Evolutionary conservation across 2,329 filamentous ascomycete species (phyloP).

Genomic region (Aspergillus aculeatus): DNA sequence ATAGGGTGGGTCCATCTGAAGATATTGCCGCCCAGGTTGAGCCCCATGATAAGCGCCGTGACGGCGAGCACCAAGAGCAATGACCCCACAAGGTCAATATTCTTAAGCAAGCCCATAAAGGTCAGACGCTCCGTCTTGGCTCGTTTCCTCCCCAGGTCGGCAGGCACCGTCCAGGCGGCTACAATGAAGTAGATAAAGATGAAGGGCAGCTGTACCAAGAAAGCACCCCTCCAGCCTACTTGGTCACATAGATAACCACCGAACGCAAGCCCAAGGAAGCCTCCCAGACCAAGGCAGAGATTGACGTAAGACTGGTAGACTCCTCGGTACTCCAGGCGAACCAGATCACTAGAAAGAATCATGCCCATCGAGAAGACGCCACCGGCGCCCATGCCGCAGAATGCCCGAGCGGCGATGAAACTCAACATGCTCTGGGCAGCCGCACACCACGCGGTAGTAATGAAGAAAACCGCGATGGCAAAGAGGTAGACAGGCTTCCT

Average conservation of each 20-base stretch:
- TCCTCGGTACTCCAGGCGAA: conserved; percentile 64
- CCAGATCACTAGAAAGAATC: conserved; percentile 60
- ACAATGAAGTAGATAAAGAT: conserved; percentile 47
- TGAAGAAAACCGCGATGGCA: conserved; percentile 60
- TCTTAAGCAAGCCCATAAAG: conserved; percentile 45
- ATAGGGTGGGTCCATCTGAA: conserved; percentile 52
- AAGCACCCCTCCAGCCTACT: conserved; percentile 43
- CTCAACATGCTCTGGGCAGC: conserved; percentile 66
- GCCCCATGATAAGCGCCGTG: conserved; percentile 50
- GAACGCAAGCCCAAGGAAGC: conserved; percentile 40
- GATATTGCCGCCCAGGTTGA: conserved; percentile 55
- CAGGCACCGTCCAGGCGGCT: conserved; percentile 45
- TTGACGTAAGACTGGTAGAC: conserved; percentile 46
- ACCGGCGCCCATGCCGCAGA: conserved; percentile 71
- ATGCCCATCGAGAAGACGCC: conserved; percentile 70
- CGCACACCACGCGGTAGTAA: conserved; percentile 69
- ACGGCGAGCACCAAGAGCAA: conserved; percentile 48
- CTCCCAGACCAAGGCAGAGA: conserved; percentile 36
- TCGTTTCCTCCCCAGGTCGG: conserved; percentile 46
- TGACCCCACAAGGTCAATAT: conserved; percentile 52
- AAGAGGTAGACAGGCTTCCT: conserved; percentile 66
- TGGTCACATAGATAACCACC: conserved; percentile 42
- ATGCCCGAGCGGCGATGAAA: conserved; percentile 69
- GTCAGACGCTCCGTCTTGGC: conserved; percentile 42
- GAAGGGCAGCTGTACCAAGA: conserved; percentile 52